These are phyloP conservation scores for Ogataea methanolica DNA, from an alignment of 805 yeast species.

Conservation along the genomic window DNA sequence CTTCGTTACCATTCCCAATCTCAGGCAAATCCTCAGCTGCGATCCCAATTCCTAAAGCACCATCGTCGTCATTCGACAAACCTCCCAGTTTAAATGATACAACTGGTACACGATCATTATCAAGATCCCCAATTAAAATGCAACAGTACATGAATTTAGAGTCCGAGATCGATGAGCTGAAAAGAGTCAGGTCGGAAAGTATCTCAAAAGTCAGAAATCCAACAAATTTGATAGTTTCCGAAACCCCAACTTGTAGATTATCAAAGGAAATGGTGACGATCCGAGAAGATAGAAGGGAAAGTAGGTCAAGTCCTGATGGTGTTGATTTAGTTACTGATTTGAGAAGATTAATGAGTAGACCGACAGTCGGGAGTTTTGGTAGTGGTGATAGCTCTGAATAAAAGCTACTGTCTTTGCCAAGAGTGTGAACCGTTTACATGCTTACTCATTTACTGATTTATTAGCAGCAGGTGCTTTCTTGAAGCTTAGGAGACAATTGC, in stretches of 20 bases:
- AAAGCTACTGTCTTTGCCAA: no score
- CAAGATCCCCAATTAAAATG: conserved; percentile 16
- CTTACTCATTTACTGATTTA: no score
- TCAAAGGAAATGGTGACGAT: conserved; percentile 12
- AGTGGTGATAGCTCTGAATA: no score
- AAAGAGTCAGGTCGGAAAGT: conserved; percentile 14
- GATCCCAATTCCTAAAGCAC: not conserved
- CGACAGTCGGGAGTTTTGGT: no score
- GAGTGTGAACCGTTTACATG: no score
- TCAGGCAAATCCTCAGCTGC: not conserved
- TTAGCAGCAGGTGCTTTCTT: no score
- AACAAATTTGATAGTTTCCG: conserved; percentile 11
- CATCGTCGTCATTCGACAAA: not conserved
- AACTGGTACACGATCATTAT: conserved; percentile 1
- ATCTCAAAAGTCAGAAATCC: conserved; percentile 21
- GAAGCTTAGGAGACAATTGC: no score
- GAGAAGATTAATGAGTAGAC: conserved; percentile 6
- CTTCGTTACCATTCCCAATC: not conserved
- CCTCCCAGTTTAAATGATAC: not conserved
- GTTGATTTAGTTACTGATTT: conserved; percentile 6
- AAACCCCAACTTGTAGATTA: conserved; percentile 16
- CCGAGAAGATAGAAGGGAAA: conserved; percentile 3
- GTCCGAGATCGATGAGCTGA: conserved; percentile 22
- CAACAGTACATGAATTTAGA: conserved; percentile 25
- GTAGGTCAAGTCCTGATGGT: conserved; percentile 1